Evolutionary conservation across 1,139 yeast species (phyloP), one percentile per base, ranked within the genome.

Genomic region (Candida buenavistaensis): DNA sequence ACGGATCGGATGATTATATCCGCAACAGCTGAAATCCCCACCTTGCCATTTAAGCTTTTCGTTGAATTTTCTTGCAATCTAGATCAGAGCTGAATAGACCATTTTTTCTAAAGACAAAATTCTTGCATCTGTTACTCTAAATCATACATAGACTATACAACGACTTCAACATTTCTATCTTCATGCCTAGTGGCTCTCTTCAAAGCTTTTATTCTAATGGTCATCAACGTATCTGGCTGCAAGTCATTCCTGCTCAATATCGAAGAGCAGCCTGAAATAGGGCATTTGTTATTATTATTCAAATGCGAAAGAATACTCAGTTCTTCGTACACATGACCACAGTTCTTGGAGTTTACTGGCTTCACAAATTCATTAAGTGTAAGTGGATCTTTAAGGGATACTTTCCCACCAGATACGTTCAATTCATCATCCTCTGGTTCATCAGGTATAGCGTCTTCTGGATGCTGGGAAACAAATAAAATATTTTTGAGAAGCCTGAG

Each of bases 371-470:
- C 55, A 38, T 69, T 63, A 42, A 74, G 55, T 0, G 88, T 76
- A 9, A 83, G 64, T 0, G 92, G 90, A 52, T 88, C 87, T 26
- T 66, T 69, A 36, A 84, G 54, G 28, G 80, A 77, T 13, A 84
- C 64, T 34, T 64, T 75, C 24, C 92, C 92, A 34, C 92, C 94
- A 3, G 76, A 76, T 4, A 82, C 71, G 28, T 69, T 74, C 26
- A 82, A 38, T 13, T 80, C 87, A 9, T 76, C 82, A 12, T 31
- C 35, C 22, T 77, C 82, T 4, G 52, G 64, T 3, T 55, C 61
- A 15, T 63, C 74, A 0, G 74, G 73, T 13, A 70, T 52, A 4
- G 72, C 70, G 26, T 64, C 67, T 37, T 64, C 68, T 0, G 76
- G 76, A 35, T 68, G 50, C 15, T 55, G 44, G 4, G 66, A 36